Conservation (phyloP, 1,284 basidiomycete species). For the Trichosporon sp. region DNA sequence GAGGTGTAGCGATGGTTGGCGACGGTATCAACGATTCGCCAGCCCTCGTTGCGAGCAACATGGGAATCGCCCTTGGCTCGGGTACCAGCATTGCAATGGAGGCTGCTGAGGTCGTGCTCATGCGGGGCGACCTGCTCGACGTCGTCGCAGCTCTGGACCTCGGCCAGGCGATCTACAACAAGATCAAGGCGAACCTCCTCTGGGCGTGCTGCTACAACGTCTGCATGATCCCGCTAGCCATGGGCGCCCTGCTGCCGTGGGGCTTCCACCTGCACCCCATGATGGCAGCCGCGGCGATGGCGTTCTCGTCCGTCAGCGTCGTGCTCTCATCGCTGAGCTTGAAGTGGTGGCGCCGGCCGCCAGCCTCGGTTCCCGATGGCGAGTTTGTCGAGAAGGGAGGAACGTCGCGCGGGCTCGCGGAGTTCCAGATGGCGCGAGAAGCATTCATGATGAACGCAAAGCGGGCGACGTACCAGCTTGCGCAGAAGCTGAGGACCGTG, state of each 20-base stretch:
- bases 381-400: conserved; percentile 49
- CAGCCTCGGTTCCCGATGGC: conserved; percentile 62
- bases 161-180: conserved; percentile 78
- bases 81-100: conserved; percentile 97
- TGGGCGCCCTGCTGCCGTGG: conserved; percentile 91
- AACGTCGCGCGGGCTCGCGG: conserved; percentile 25
- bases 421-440: not conserved
- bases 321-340: conserved; percentile 83
- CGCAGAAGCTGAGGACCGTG: conserved; percentile 11
- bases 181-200: conserved; percentile 75
- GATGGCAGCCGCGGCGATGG: conserved; percentile 97
- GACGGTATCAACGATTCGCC: conserved; percentile 99
- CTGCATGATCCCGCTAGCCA: conserved; percentile 93
- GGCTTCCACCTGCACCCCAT: conserved; percentile 93
- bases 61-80: conserved; percentile 91
- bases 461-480: conserved; percentile 12
- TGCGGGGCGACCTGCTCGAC: conserved; percentile 91
- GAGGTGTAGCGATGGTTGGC: conserved; percentile 90
- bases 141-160: conserved; percentile 94
- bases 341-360: conserved; percentile 75
- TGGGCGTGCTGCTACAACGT: conserved; percentile 95
- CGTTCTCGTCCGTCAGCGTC: conserved; percentile 92
- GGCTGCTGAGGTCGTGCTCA: conserved; percentile 94
- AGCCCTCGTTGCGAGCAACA: conserved; percentile 86
- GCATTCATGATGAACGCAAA: conserved; percentile 14